Evolutionary conservation across 1,284 basidiomycete species (phyloP).

Genomic region (Melampsora abietis-canadensis): DNA sequence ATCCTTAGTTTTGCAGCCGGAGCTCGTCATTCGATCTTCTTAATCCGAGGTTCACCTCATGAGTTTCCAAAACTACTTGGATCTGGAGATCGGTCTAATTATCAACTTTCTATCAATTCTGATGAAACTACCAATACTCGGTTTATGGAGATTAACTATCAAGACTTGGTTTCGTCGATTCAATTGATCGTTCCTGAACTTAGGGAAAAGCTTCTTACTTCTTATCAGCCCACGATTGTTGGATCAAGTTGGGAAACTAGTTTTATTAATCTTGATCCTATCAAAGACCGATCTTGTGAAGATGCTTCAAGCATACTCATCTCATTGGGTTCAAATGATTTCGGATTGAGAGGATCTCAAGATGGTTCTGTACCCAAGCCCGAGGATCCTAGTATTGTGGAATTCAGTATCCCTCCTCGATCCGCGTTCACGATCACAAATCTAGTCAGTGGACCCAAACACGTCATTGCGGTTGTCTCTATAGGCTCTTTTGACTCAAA

Average conservation of each 20-base stretch:
- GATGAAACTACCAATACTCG: neutral
- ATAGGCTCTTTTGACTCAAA: neutral
- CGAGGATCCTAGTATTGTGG: neutral
- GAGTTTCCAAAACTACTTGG: neutral
- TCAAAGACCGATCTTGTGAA: neutral
- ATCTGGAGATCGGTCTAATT: slow-evolving; percentile 1
- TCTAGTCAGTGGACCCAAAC: slow-evolving; percentile 1
- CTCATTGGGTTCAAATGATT: slow-evolving; percentile 29
- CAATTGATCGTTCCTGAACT: neutral
- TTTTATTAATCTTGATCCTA: slow-evolving; percentile 14
- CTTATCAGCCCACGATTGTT: slow-evolving; percentile 20
- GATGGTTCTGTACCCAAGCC: neutral
- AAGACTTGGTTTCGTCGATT: neutral
- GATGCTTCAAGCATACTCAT: neutral
- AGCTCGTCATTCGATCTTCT: slow-evolving; percentile 25
- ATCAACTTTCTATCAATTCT: neutral
- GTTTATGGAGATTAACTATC: slow-evolving; percentile 7
- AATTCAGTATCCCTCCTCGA: neutral
- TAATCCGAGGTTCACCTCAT: neutral
- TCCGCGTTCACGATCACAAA: neutral
- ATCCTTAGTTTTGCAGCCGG: slow-evolving; percentile 1
- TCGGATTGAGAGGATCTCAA: slow-evolving; percentile 12
- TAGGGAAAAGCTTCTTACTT: neutral
- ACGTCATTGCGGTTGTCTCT: slow-evolving; percentile 13
- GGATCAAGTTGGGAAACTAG: slow-evolving; percentile 27